phyloP scores from a whole-genome alignment of 441 rosid species.

The Euphorbia celastroides region DNA sequence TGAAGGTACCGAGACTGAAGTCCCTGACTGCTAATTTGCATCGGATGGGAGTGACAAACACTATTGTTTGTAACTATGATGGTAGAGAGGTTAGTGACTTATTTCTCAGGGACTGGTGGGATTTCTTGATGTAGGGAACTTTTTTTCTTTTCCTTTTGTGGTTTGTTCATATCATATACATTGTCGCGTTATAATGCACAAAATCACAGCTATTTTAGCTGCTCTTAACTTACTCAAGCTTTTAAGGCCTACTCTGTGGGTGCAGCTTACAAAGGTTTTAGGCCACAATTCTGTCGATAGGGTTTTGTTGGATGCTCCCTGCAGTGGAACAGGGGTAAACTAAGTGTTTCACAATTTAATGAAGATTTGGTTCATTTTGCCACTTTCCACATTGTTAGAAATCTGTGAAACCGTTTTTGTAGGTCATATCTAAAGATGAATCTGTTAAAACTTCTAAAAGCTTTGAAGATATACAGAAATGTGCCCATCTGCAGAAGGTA shows the following conservation, averaged over 20 bases:
- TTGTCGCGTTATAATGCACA: slow-evolving; percentile 10
- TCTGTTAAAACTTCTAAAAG: slow-evolving; percentile 87
- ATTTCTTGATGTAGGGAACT: neutral
- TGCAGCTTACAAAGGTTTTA: slow-evolving; percentile 27
- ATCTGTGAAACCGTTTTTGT: slow-evolving; percentile 19
- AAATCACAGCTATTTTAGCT: slow-evolving; percentile 30
- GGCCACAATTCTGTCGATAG: slow-evolving; percentile 80
- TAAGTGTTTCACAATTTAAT: neutral
- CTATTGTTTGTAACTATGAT: slow-evolving; percentile 86
- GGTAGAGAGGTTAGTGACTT: slow-evolving; percentile 80
- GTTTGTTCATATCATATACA: slow-evolving; percentile 7
- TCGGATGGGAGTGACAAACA: slow-evolving; percentile 97
- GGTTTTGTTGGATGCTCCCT: slow-evolving; percentile 80
- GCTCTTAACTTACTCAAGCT: slow-evolving; percentile 30
- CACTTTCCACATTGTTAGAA: slow-evolving; percentile 10
- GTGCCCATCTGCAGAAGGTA: slow-evolving; percentile 84
- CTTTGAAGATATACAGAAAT: slow-evolving; percentile 68
- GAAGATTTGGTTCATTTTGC: slow-evolving; percentile 32
- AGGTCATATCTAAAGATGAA: slow-evolving; percentile 96
- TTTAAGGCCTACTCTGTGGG: no score
- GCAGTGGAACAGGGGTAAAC: slow-evolving; percentile 95
- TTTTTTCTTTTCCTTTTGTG: neutral
- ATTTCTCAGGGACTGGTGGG: neutral
- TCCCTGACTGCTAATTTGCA: slow-evolving; percentile 90
- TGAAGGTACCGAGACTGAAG: slow-evolving; percentile 74